Evolutionary conservation across 345 rosid species (phyloP).

Genomic region (Lepidium africanum): DNA sequence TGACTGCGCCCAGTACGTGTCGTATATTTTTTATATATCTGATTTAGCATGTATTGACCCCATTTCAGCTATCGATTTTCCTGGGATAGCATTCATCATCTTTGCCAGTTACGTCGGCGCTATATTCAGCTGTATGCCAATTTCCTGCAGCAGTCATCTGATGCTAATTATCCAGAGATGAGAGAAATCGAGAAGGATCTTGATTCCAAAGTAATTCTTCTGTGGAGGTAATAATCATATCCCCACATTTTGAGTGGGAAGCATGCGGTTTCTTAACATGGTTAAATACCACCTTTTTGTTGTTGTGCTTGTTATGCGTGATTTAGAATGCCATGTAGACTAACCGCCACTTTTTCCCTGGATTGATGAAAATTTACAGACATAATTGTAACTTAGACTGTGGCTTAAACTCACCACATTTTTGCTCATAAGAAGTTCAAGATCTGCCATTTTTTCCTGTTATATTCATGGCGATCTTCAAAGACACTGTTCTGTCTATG

Average conservation of each 20-base stretch:
- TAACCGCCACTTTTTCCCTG: background rate
- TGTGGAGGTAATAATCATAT: constrained; percentile 71
- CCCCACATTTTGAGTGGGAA: constrained; percentile 3
- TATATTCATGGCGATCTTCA: constrained; percentile 5
- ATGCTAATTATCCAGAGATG: constrained; percentile 42
- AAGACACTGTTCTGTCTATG: background rate
- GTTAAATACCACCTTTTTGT: background rate
- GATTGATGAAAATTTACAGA: background rate
- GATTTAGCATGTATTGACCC: constrained; percentile 11
- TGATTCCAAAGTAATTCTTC: constrained; percentile 85
- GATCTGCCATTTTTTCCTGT: background rate
- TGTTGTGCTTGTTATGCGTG: background rate
- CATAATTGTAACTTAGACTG: background rate
- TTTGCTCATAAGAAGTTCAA: constrained; percentile 4
- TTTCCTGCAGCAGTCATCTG: constrained; percentile 62
- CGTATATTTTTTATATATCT: constrained; percentile 12
- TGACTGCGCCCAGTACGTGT: background rate
- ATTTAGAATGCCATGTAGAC: background rate
- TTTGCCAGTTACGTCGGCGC: constrained; percentile 79
- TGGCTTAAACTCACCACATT: background rate
- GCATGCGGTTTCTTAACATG: background rate
- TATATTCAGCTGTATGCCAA: constrained; percentile 83
- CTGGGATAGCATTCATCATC: constrained; percentile 76
- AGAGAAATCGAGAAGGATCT: constrained; percentile 91
- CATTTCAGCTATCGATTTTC: constrained; percentile 70